Base-by-base conservation (phyloP, 164 flowering plant species). In the Umbellularia californica region DNA sequence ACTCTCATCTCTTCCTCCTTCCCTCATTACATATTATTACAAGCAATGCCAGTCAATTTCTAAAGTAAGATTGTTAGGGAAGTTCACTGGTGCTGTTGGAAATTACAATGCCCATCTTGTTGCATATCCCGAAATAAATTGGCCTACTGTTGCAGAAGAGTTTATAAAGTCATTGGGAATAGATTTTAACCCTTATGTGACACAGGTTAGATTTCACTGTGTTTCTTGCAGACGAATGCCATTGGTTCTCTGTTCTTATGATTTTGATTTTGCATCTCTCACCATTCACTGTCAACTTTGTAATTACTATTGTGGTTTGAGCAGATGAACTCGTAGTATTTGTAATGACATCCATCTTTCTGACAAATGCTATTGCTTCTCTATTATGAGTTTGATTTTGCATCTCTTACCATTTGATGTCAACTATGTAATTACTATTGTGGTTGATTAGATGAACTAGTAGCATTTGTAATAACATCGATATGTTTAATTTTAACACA, bases 1-100 rank as follows among this genome's bases (percentile, higher is more conserved):
- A n/a, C n/a, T n/a, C n/a, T n/a, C n/a, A n/a, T n/a, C n/a, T n/a
- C n/a, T n/a, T n/a, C n/a, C n/a, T n/a, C n/a, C n/a, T n/a, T n/a
- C n/a, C n/a, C n/a, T n/a, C n/a, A n/a, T n/a, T n/a, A n/a, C n/a
- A n/a, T n/a, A n/a, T n/a, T n/a, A n/a, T n/a, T n/a, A n/a, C 81
- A 78, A 82, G 74, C 88, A 87, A 83, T 88, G 91, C 79, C 72
- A 65, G 69, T 77, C 78, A 11, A 76, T 90, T 72, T 89, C 92
- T 75, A 77, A 85, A 76, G 85, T 89, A 76, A 80, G 83, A 76
- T 76, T 92, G 13, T 73, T 89, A 85, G 98, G 99, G 70, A 95
- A 95, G 83, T 92, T 95, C 85, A 94, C 97, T 64, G 99, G 98
- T 81, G 99, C 98, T 15, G 95, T 92, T 78, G 98, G 99, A 68